Evolutionary conservation across 305 asterid genomes (phyloP).

Genomic region (Rubia occidens): DNA sequence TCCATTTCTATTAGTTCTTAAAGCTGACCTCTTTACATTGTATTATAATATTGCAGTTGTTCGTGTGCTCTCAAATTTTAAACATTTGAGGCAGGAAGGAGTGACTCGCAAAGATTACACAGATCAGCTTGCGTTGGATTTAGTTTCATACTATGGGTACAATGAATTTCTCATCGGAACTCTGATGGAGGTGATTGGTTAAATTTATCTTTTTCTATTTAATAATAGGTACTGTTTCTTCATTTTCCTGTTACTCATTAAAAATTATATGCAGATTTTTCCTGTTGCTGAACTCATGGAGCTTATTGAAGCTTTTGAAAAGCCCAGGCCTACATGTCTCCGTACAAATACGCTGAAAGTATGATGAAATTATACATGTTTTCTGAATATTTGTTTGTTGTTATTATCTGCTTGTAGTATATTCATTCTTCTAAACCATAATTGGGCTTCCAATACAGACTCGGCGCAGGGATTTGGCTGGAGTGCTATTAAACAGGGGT

Average conservation of each 20-base stretch:
- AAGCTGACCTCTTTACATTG: conserved; percentile 4
- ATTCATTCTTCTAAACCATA: conserved; percentile 18
- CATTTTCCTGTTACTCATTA: conserved; percentile 19
- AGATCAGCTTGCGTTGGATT: conserved; percentile 62
- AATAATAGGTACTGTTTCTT: neutral
- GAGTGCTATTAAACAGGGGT: conserved; percentile 83
- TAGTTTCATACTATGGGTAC: conserved; percentile 73
- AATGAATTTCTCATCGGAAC: conserved; percentile 59
- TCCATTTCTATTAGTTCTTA: conserved; percentile 2
- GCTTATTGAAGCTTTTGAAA: conserved; percentile 90
- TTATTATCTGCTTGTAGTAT: neutral
- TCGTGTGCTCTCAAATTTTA: conserved; percentile 70
- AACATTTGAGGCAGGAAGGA: conserved; percentile 65
- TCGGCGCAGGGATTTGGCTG: conserved; percentile 96
- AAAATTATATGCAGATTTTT: conserved; percentile 51
- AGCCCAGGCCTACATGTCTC: conserved; percentile 79
- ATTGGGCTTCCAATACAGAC: conserved; percentile 32
- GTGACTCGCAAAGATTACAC: conserved; percentile 62
- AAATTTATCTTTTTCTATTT: neutral
- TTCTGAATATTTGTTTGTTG: neutral
- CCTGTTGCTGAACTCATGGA: conserved; percentile 83
- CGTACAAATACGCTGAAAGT: conserved; percentile 91
- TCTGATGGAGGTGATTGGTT: conserved; percentile 62
- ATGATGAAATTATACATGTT: conserved; percentile 2
- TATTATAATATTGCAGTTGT: conserved; percentile 46